A percentile compares a stretch with the other conserved stretches of the same genome.
Conservation (phyloP, 176 grass and related monocot species). For the Luzula sylvatica region DNA sequence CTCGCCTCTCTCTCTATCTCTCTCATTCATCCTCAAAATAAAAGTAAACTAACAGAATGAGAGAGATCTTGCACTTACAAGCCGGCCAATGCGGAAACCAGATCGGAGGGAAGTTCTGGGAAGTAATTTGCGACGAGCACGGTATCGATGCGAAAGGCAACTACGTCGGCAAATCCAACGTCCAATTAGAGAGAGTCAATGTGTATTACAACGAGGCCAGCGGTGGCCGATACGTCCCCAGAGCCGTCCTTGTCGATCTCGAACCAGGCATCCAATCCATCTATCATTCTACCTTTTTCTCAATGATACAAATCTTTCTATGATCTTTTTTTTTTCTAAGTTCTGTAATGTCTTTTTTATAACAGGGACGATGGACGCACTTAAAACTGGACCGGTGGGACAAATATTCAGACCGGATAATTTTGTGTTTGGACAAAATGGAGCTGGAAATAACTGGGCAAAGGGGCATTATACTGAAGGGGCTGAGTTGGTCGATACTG, state of each 20-base stretch:
- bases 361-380: slow-evolving; percentile 51
- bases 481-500: slow-evolving; percentile 39
- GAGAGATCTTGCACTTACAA: slow-evolving; percentile 88
- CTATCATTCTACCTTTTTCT: too few species aligned
- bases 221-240: slow-evolving; percentile 58
- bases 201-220: slow-evolving; percentile 89
- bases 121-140: slow-evolving; percentile 83
- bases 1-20: slow-evolving; percentile 17
- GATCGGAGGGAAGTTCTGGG: slow-evolving; percentile 87
- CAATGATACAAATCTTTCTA: too few species aligned
- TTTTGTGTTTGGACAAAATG: slow-evolving; percentile 87
- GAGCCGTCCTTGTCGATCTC: slow-evolving; percentile 81
- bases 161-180: slow-evolving; percentile 43
- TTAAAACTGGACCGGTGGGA: slow-evolving; percentile 52
- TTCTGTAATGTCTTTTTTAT: slow-evolving; percentile 9
- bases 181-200: slow-evolving; percentile 80
- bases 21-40: background rate
- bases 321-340: too few species aligned
- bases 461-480: slow-evolving; percentile 98
- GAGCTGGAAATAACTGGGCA: slow-evolving; percentile 93
- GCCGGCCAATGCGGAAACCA: slow-evolving; percentile 78
- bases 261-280: slow-evolving; percentile 37
- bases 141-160: slow-evolving; percentile 61
- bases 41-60: slow-evolving; percentile 39
- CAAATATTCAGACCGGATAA: slow-evolving; percentile 81